These are phyloP conservation scores for Peniophora sp. DNA, from an alignment of 1,284 basidiomycete species.

Conservation along the genomic window DNA sequence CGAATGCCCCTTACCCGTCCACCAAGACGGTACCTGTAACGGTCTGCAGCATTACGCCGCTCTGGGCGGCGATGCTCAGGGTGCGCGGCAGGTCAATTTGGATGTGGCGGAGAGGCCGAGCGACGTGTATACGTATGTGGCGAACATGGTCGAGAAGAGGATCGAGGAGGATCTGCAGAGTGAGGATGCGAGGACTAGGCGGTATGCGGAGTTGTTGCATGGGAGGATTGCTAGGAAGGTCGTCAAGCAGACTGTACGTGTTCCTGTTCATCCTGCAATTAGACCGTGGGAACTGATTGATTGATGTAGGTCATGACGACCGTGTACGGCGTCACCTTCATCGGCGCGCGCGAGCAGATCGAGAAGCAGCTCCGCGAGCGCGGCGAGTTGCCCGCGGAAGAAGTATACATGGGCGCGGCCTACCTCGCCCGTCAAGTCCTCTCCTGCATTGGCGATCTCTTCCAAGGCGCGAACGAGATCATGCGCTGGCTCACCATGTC, in stretches of 20 bases:
- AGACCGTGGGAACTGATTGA: slow-evolving; percentile 5
- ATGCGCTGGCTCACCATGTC: slow-evolving; percentile 86
- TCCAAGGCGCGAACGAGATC: slow-evolving; percentile 86
- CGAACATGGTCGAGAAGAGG: slow-evolving; percentile 65
- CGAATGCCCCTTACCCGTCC: slow-evolving; percentile 79
- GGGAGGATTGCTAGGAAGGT: slow-evolving; percentile 91
- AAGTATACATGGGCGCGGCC: slow-evolving; percentile 68
- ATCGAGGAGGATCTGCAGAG: slow-evolving; percentile 41
- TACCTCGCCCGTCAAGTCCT: slow-evolving; percentile 77
- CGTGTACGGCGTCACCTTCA: slow-evolving; percentile 95
- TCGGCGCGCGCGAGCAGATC: slow-evolving; percentile 95
- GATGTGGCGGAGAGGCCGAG: slow-evolving; percentile 81
- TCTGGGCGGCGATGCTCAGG: slow-evolving; percentile 86
- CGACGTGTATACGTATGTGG: slow-evolving; percentile 97
- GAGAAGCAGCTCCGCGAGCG: slow-evolving; percentile 81
- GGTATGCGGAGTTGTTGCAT: slow-evolving; percentile 54
- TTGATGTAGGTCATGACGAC: slow-evolving; percentile 87
- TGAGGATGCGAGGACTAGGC: slow-evolving; percentile 33
- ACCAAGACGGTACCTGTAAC: slow-evolving; percentile 99
- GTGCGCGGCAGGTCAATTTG: slow-evolving; percentile 92
- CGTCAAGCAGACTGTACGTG: slow-evolving; percentile 90
- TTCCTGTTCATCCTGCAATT: neutral
- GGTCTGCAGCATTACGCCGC: slow-evolving; percentile 99
- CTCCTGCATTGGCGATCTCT: slow-evolving; percentile 86
- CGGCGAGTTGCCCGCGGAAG: slow-evolving; percentile 66